Evolutionary conservation across 306 rosid genomes (phyloP).

Genomic region (Rosa multiflora): DNA sequence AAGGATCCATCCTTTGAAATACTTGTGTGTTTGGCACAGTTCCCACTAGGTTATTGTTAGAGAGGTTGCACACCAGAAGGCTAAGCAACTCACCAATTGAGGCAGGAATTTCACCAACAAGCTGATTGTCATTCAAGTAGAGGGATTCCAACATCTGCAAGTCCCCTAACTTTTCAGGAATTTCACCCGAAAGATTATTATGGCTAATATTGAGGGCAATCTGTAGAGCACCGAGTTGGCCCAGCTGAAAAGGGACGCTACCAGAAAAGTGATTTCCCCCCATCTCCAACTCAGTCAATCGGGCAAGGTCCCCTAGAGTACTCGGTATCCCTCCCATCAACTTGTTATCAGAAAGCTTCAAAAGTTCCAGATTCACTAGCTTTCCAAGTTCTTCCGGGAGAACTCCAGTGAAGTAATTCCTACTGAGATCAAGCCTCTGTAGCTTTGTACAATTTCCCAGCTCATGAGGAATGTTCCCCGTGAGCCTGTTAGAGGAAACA

Average conservation of each 20-base stretch:
- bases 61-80: conserved; percentile 67
- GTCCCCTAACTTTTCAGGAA: conserved; percentile 67
- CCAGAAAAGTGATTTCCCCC: conserved; percentile 77
- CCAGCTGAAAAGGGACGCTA: conserved; percentile 53
- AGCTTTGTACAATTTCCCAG: conserved; percentile 60
- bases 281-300: conserved; percentile 61
- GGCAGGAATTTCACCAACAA: conserved; percentile 68
- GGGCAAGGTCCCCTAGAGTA: conserved; percentile 48
- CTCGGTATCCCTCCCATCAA: conserved; percentile 60
- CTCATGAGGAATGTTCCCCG: conserved; percentile 60
- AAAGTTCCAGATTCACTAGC: conserved; percentile 70
- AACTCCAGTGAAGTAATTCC: conserved; percentile 53
- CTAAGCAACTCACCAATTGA: conserved; percentile 65
- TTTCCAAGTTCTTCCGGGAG: conserved; percentile 58
- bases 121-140: conserved; percentile 67
- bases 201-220: conserved; percentile 68
- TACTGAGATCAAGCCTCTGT: conserved; percentile 77
- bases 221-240: conserved; percentile 58
- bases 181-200: conserved; percentile 61
- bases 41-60: conserved; percentile 75
- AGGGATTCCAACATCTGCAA: conserved; percentile 75
- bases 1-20: conserved; percentile 67
- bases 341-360: conserved; percentile 66
- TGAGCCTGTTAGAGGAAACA: conserved; percentile 53
- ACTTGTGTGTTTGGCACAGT: conserved; percentile 62